Evolutionary conservation across 2,329 filamentous ascomycete genomes (phyloP).

Genomic region (Monosporascus sp.): DNA sequence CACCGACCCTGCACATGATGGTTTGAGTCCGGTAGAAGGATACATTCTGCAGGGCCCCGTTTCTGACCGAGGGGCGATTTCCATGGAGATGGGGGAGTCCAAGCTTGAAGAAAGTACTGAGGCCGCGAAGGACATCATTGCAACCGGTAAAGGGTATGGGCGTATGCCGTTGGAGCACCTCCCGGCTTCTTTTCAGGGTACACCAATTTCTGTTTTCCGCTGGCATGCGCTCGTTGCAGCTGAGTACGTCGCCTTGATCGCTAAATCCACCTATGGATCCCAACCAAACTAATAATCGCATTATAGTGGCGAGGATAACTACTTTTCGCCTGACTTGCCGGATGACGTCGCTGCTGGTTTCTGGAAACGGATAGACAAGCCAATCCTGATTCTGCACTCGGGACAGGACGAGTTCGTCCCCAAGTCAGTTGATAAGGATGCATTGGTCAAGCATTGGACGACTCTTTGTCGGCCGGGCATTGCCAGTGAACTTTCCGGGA

Average conservation of each 20-base stretch:
- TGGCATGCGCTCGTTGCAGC: slow-evolving; percentile 44
- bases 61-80: slow-evolving; percentile 65
- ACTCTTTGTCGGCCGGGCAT: slow-evolving; percentile 33
- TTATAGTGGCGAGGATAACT: slow-evolving; percentile 69
- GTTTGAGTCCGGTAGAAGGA: slow-evolving; percentile 58
- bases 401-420: slow-evolving; percentile 63
- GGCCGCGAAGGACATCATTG: slow-evolving; percentile 49
- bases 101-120: slow-evolving; percentile 39
- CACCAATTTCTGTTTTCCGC: slow-evolving; percentile 47
- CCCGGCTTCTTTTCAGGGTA: slow-evolving; percentile 30
- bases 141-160: slow-evolving; percentile 46
- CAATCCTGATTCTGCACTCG: slow-evolving; percentile 60
- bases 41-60: slow-evolving; percentile 76
- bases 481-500: slow-evolving; percentile 44
- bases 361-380: slow-evolving; percentile 60
- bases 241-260: slow-evolving; percentile 36
- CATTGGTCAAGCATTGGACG: slow-evolving; percentile 53
- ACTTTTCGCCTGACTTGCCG: slow-evolving; percentile 74
- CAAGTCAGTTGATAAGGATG: slow-evolving; percentile 47
- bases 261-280: not conserved
- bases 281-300: slow-evolving; percentile 1
- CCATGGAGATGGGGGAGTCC: slow-evolving; percentile 36
- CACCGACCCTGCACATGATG: slow-evolving; percentile 34
- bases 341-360: slow-evolving; percentile 49
- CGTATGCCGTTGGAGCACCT: slow-evolving; percentile 46